A percentile compares a stretch with the other conserved stretches of the same genome.
phyloP scores from a whole-genome alignment of 331 rosid genomes.

The Stylosanthes scabra region DNA sequence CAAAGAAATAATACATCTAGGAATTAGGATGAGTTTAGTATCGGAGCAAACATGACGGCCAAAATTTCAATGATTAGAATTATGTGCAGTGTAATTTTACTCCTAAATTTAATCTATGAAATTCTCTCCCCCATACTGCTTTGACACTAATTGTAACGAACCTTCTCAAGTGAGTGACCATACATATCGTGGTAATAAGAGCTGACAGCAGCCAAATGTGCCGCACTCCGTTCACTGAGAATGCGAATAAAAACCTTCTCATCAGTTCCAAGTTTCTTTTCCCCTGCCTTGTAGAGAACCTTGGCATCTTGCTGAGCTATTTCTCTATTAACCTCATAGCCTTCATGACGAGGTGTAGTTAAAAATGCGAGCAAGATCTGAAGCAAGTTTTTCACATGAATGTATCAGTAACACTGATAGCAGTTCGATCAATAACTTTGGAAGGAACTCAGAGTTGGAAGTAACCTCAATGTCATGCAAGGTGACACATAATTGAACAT shows the following conservation, averaged over 20 bases:
- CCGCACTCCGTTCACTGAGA: constrained; percentile 65
- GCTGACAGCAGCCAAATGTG: constrained; percentile 64
- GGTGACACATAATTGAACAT: too few relatives aligned
- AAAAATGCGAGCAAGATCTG: constrained; percentile 68
- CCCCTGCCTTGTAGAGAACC: constrained; percentile 71
- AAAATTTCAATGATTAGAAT: too few relatives aligned
- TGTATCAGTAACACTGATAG: not conserved
- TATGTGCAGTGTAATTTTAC: too few relatives aligned
- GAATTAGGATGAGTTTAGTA: too few relatives aligned
- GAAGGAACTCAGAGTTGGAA: not conserved
- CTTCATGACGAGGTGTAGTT: constrained; percentile 62
- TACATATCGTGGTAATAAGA: constrained; percentile 59
- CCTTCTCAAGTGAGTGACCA: constrained; percentile 69
- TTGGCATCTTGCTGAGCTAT: constrained; percentile 61
- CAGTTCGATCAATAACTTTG: constrained; percentile 19
- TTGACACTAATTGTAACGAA: constrained; percentile 1
- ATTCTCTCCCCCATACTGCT: too few relatives aligned
- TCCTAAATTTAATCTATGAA: too few relatives aligned
- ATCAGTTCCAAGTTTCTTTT: constrained; percentile 72
- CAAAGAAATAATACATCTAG: too few relatives aligned
- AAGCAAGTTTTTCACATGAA: constrained; percentile 14
- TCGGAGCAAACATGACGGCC: too few relatives aligned
- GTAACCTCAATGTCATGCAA: not conserved
- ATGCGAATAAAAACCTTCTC: constrained; percentile 66
- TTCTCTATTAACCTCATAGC: constrained; percentile 59